These are phyloP conservation scores for Hypoxylon fuscum DNA, from an alignment of 495 filamentous ascomycete genomes.

Conservation along the genomic window DNA sequence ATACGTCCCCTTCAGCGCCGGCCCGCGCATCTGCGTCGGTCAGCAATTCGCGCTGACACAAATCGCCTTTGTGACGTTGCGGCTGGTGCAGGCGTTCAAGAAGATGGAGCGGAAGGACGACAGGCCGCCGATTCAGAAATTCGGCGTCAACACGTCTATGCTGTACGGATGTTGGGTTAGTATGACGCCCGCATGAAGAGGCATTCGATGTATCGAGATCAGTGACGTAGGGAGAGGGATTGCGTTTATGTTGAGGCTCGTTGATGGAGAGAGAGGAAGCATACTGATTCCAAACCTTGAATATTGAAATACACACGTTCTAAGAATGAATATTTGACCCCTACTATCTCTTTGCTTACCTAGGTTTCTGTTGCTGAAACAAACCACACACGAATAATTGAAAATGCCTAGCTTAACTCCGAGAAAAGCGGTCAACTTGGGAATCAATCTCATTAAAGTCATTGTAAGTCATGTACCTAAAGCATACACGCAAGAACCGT, in stretches of 20 bases:
- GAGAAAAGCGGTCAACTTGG: neutral
- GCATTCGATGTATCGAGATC: neutral
- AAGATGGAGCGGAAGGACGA: constrained; percentile 59
- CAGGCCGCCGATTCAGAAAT: constrained; percentile 45
- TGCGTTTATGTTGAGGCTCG: neutral
- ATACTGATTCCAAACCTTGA: no score
- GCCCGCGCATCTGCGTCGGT: constrained; percentile 68
- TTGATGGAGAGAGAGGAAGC: no score
- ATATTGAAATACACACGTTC: no score
- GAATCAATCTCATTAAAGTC: constrained; percentile 15
- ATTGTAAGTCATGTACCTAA: constrained; percentile 15
- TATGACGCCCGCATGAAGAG: constrained; percentile 33
- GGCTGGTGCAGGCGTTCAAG: constrained; percentile 68
- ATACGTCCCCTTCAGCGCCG: constrained; percentile 71
- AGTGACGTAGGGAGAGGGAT: neutral
- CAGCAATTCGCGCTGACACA: constrained; percentile 69
- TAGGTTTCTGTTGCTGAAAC: no score
- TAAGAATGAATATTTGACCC: no score
- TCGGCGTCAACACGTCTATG: constrained; percentile 49
- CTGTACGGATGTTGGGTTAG: constrained; percentile 50
- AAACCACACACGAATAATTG: no score
- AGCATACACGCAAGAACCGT: constrained; percentile 1
- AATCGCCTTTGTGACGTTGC: constrained; percentile 64
- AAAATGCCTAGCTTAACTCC: no score
- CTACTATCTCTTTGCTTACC: no score